A percentile compares a stretch with the other conserved stretches of the same genome.
Evolutionary conservation across 2,329 filamentous ascomycete species (phyloP).

Genomic region (Fusarium setosum): DNA sequence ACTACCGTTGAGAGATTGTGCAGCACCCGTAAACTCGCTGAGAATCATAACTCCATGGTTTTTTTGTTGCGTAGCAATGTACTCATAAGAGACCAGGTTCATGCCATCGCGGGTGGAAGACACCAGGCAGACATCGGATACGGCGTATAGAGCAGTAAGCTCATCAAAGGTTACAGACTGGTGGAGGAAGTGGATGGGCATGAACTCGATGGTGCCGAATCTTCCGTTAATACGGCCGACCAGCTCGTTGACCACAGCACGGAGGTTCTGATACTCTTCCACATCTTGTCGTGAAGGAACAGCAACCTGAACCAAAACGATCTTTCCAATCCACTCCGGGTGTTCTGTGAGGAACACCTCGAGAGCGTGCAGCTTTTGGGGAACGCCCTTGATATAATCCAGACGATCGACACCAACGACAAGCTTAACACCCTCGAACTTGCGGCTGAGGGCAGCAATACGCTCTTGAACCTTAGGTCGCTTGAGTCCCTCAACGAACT

Average conservation of each 20-base stretch:
- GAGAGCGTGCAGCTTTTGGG: conserved; percentile 95
- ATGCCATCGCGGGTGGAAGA: conserved; percentile 98
- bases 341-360: conserved; percentile 98
- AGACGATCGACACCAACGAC: conserved; percentile 97
- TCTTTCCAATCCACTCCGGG: conserved; percentile 97
- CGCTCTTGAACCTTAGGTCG: conserved; percentile 88
- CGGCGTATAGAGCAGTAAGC: conserved; percentile 90
- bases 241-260: conserved; percentile 95
- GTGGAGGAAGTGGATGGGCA: conserved; percentile 98
- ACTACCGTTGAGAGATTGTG: conserved; percentile 92
- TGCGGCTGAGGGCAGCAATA: conserved; percentile 84
- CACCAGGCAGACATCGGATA: conserved; percentile 92
- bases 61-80: conserved; percentile 92
- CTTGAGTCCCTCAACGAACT: conserved; percentile 90
- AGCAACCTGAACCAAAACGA: conserved; percentile 95
- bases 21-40: conserved; percentile 95
- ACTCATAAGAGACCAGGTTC: conserved; percentile 98
- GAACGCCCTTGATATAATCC: conserved; percentile 99
- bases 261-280: conserved; percentile 96
- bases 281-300: conserved; percentile 96
- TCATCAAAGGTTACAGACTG: conserved; percentile 96
- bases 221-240: conserved; percentile 97
- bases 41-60: conserved; percentile 94
- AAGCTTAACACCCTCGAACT: conserved; percentile 95
- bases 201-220: conserved; percentile 97